These are phyloP conservation scores for Clavariopsis aquatica DNA, from an alignment of 495 filamentous ascomycete genomes.

Conservation along the genomic window DNA sequence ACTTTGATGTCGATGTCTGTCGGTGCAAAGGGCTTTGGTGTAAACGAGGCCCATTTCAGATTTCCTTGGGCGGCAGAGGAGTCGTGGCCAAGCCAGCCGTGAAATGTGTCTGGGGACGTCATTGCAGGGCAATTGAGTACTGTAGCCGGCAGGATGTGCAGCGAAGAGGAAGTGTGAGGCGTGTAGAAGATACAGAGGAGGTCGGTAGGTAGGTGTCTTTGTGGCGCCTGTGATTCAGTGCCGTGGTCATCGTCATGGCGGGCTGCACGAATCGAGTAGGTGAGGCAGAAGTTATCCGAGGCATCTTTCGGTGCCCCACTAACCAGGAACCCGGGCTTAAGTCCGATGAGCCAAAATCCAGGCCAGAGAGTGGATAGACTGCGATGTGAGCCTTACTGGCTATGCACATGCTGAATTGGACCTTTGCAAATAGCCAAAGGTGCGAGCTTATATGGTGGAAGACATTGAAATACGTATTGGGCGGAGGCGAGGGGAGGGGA, in stretches of 20 bases:
- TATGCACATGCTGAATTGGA: no score
- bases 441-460: no score
- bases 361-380: neutral
- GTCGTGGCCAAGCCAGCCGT: slow-evolving; percentile 78
- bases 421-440: no score
- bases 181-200: neutral
- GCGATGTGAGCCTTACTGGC: no score
- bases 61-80: slow-evolving; percentile 62
- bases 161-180: neutral
- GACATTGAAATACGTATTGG: no score
- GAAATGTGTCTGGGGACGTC: slow-evolving; percentile 57
- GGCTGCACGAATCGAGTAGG: slow-evolving; percentile 3
- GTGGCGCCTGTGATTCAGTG: slow-evolving; percentile 9
- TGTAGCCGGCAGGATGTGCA: neutral
- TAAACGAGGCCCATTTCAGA: slow-evolving; percentile 69
- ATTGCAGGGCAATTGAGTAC: slow-evolving; percentile 4
- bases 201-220: neutral
- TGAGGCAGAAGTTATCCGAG: slow-evolving; percentile 17
- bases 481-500: no score
- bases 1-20: slow-evolving; percentile 44
- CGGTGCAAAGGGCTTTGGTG: slow-evolving; percentile 64
- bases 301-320: slow-evolving; percentile 8
- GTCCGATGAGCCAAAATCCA: neutral
- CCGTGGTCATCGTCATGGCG: neutral
- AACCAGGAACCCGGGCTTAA: neutral